Evolutionary conservation across 345 rosid genomes (phyloP).

Genomic region (Dimocarpus longan): DNA sequence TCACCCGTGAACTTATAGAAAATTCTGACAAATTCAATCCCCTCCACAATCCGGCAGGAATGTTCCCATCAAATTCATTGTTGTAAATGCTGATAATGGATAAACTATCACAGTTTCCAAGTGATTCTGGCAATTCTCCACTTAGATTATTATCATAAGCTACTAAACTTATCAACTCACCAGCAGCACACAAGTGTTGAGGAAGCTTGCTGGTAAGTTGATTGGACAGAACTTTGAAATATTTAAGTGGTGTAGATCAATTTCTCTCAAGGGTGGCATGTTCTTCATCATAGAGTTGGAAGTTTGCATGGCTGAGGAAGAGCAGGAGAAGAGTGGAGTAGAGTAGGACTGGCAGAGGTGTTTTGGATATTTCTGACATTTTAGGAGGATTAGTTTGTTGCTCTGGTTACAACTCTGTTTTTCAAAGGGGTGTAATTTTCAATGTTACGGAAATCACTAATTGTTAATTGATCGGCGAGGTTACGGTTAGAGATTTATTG

Average conservation of each 20-base stretch:
- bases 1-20: constrained; percentile 45
- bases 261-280: constrained; percentile 37
- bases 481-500: too few relatives aligned
- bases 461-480: neutral
- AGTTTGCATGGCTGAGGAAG: constrained; percentile 21
- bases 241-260: constrained; percentile 46
- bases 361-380: constrained; percentile 2
- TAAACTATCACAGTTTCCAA: constrained; percentile 54
- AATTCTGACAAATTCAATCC: constrained; percentile 25
- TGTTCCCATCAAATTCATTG: constrained; percentile 44
- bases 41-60: constrained; percentile 59
- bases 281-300: constrained; percentile 41
- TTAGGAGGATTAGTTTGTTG: neutral
- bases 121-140: constrained; percentile 58
- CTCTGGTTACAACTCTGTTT: neutral
- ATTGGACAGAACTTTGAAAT: constrained; percentile 43
- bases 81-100: neutral
- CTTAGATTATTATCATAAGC: constrained; percentile 46
- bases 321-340: constrained; percentile 3
- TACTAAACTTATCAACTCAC: constrained; percentile 40
- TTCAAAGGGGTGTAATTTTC: neutral
- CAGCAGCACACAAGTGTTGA: constrained; percentile 43
- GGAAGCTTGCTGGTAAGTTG: constrained; percentile 50
- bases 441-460: too few relatives aligned
- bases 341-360: constrained; percentile 1